Base-by-base conservation (phyloP, 257 asterid genomes). In the Solanum habrochaites region DNA sequence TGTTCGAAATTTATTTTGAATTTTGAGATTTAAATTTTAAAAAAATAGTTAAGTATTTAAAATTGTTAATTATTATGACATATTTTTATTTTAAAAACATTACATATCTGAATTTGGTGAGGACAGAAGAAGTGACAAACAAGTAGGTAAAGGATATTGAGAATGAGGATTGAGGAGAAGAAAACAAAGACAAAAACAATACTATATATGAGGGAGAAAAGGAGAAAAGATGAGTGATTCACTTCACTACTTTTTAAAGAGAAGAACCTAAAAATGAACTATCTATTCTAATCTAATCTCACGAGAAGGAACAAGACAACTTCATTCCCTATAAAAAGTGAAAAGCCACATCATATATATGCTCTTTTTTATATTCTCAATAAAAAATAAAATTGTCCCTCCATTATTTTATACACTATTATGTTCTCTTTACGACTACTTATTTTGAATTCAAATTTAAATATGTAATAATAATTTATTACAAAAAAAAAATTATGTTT, bases 1-100 rank as follows among this genome's bases (percentile, higher is more conserved):
- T 2, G 3, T 64, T 4, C 1, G 2, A 10, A 64, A 23, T 2
- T 11, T 0, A 62, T 64, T n/a, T 4, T n/a, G 1, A 62, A n/a
- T 1, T 62, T 4, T n/a, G 0, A n/a, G 0, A 62, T 62, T 23
- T 11, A 23, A 62, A 62, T 23, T 3, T 0, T 2, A 5, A 49
- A 49, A 49, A 49, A 52, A 6, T 1, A 52, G 11, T 2, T n/a
- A 62, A 62, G 8, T 62, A 62, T 62, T n/a, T 62, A 23, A 7
- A 62, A 11, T 2, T n/a, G 5, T n/a, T n/a, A 62, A 62, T 62
- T 56, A 56, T 56, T 56, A 20, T 7, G 11, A 56, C 1, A 35
- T 5, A 56, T 56, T 56, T 56, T 56, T 56, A 56, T 56, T 18
- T 56, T 56, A 16, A 52, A 52, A 56, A 18, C n/a, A 56, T 23